Conservation (phyloP, 2,329 filamentous ascomycete genomes). For the Penicillium sp. region DNA sequence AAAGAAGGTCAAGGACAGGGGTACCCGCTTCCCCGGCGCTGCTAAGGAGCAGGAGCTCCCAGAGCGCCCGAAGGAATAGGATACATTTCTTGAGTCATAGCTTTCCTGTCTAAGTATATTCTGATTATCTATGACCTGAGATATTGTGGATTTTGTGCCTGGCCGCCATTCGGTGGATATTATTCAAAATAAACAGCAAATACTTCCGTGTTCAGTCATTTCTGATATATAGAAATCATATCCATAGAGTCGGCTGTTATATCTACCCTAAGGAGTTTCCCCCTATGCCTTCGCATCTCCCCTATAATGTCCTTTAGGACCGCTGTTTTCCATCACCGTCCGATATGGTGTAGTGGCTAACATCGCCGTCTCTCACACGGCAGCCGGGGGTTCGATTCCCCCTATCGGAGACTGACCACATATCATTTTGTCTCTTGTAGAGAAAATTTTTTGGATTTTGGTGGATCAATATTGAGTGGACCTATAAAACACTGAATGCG, state of each 20-base stretch:
- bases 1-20: slow-evolving; percentile 77
- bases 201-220: neutral
- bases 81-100: neutral
- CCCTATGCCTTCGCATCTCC: neutral
- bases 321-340: slow-evolving; percentile 4
- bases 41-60: slow-evolving; percentile 18
- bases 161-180: neutral
- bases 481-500: neutral
- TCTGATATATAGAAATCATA: too few species aligned
- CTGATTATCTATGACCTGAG: neutral
- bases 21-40: slow-evolving; percentile 56
- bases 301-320: neutral
- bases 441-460: neutral
- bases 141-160: neutral
- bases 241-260: too few species aligned
- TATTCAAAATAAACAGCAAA: neutral
- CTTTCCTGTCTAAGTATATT: neutral
- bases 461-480: neutral
- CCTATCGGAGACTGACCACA: slow-evolving; percentile 5
- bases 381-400: slow-evolving; percentile 15
- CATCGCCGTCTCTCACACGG: slow-evolving; percentile 35
- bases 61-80: slow-evolving; percentile 10
- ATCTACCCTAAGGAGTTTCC: neutral
- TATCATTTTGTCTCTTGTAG: neutral
- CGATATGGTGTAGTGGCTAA: slow-evolving; percentile 38